Percentiles rank a stretch among this genome's conserved stretches.
These are phyloP conservation scores for Trichoderma endophyticum DNA, from an alignment of 2,329 filamentous ascomycete species.

Conservation along the genomic window DNA sequence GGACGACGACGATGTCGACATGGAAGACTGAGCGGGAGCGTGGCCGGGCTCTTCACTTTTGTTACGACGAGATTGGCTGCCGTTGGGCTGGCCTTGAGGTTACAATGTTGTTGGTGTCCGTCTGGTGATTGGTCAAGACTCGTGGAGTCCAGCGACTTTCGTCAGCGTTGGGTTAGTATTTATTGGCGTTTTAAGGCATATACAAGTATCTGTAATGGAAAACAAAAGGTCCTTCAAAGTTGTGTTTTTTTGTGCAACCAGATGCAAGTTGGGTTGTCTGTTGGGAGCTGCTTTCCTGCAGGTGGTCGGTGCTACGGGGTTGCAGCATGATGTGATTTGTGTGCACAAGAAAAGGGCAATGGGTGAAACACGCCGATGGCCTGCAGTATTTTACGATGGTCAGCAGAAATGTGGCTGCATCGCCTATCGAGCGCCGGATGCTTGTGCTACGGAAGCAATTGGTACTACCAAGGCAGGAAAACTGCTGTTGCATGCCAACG, in stretches of 20 bases:
- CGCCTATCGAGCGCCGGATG: not conserved
- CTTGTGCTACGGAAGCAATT: not conserved
- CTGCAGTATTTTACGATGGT: not conserved
- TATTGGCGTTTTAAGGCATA: constrained; percentile 18
- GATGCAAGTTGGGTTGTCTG: not conserved
- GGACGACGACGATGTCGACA: constrained; percentile 32
- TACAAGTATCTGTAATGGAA: constrained; percentile 13
- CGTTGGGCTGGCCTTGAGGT: not conserved
- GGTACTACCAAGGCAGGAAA: not conserved
- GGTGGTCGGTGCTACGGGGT: not conserved
- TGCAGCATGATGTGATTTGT: not conserved
- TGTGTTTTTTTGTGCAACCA: not conserved
- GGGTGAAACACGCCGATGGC: not conserved
- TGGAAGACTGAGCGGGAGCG: constrained; percentile 30
- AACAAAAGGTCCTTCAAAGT: constrained; percentile 9
- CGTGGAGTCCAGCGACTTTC: constrained; percentile 15
- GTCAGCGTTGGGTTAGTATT: constrained; percentile 18
- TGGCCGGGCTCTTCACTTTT: constrained; percentile 15
- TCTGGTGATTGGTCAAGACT: constrained; percentile 14
- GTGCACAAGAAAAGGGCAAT: not conserved
- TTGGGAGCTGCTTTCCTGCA: not conserved
- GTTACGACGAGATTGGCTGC: constrained; percentile 11
- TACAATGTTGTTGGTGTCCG: constrained; percentile 2
- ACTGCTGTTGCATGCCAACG: not conserved
- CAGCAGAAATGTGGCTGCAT: not conserved